These are phyloP conservation scores for Yamagishiella unicocca DNA, from an alignment of 139 green algal species.

Conservation along the genomic window DNA sequence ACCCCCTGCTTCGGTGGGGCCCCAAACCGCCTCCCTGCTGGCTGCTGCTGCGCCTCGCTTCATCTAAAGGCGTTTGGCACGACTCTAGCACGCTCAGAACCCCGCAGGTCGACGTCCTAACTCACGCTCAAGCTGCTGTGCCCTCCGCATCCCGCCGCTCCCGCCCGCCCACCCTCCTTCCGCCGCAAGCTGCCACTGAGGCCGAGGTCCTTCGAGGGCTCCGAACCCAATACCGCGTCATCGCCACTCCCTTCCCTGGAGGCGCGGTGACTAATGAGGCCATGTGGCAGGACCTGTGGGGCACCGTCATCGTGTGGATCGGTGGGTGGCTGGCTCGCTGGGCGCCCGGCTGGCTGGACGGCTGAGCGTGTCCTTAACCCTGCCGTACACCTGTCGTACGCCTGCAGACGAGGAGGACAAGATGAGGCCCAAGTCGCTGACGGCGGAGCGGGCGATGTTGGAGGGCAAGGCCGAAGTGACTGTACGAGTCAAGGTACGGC, in stretches of 20 bases:
- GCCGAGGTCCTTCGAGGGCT: slow-evolving; percentile 50
- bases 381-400: neutral
- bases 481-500: slow-evolving; percentile 11
- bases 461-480: slow-evolving; percentile 30
- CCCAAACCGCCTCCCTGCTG: no score
- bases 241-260: slow-evolving; percentile 44
- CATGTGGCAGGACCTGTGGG: slow-evolving; percentile 42
- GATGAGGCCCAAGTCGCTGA: slow-evolving; percentile 33
- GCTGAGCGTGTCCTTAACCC: neutral
- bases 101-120: no score
- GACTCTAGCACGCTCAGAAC: no score
- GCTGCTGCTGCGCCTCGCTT: no score
- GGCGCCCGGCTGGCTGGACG: neutral
- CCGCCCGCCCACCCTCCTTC: neutral
- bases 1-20: no score
- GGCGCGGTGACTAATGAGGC: slow-evolving; percentile 5
- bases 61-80: no score
- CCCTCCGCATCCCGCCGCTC: neutral
- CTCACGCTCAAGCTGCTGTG: no score
- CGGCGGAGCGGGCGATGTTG: slow-evolving; percentile 30
- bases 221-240: slow-evolving; percentile 51
- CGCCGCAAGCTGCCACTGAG: slow-evolving; percentile 38
- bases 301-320: slow-evolving; percentile 58
- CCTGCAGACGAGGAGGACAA: slow-evolving; percentile 57
- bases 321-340: slow-evolving; percentile 18